Percentiles rank a stretch among this genome's conserved stretches.
phyloP scores from a whole-genome alignment of 139 green algal genomes.

The Dunaliella sp. region DNA sequence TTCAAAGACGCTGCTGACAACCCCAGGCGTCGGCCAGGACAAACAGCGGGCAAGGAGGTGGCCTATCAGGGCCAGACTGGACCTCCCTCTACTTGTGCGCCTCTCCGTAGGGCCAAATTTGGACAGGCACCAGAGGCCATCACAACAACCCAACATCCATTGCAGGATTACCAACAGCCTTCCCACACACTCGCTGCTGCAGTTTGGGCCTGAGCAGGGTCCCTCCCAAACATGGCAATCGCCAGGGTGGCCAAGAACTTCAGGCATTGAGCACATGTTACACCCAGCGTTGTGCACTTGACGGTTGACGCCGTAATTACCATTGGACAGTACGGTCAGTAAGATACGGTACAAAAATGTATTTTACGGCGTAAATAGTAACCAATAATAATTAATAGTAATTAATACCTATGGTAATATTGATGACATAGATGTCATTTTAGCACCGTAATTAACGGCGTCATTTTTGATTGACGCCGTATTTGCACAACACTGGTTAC shows the following conservation, averaged over 20 bases:
- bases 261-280: background rate
- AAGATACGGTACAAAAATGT: too few relatives aligned
- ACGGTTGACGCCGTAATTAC: too few relatives aligned
- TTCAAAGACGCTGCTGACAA: background rate
- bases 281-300: too few relatives aligned
- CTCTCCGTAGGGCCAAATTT: background rate
- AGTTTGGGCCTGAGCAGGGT: background rate
- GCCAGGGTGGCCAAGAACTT: background rate
- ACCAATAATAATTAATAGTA: too few relatives aligned
- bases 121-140: background rate
- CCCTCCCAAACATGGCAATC: background rate
- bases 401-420: too few relatives aligned
- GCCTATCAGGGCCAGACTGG: background rate
- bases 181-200: background rate
- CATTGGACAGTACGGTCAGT: too few relatives aligned
- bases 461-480: too few relatives aligned
- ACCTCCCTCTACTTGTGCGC: background rate
- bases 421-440: too few relatives aligned
- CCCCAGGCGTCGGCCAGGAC: background rate
- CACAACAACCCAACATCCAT: background rate
- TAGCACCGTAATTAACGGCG: too few relatives aligned
- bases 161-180: background rate
- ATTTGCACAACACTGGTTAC: too few relatives aligned
- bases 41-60: background rate
- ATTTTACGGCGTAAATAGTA: too few relatives aligned